Evolutionary conservation across 192 early-diverging fungal genomes (phyloP).

Genomic region (Rhizoclosmatium sp.): DNA sequence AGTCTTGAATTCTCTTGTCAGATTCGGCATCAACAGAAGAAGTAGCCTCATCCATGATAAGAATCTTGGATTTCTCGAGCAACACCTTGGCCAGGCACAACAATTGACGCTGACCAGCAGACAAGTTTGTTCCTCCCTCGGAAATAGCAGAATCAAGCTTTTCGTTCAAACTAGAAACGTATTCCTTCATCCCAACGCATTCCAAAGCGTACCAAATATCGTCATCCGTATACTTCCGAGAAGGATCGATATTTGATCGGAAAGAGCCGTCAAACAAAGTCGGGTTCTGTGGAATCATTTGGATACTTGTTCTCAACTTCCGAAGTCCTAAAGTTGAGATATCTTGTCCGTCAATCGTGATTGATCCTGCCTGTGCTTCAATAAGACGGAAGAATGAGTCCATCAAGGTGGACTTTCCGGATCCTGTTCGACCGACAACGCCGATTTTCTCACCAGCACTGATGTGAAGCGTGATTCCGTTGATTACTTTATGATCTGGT

Average conservation of each 20-base stretch:
- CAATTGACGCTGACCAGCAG: slow-evolving; percentile 81
- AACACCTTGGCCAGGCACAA: slow-evolving; percentile 48
- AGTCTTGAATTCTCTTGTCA: slow-evolving; percentile 42
- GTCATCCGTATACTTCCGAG: slow-evolving; percentile 64
- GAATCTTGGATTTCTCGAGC: slow-evolving; percentile 38
- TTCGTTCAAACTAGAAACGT: slow-evolving; percentile 34
- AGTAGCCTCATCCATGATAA: slow-evolving; percentile 56
- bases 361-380: slow-evolving; percentile 60
- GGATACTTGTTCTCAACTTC: slow-evolving; percentile 58
- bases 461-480: slow-evolving; percentile 72
- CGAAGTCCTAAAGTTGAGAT: slow-evolving; percentile 65
- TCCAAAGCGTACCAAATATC: slow-evolving; percentile 70
- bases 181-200: slow-evolving; percentile 51
- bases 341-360: slow-evolving; percentile 71
- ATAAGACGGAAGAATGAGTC: slow-evolving; percentile 71
- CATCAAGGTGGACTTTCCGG: slow-evolving; percentile 75
- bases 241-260: slow-evolving; percentile 76
- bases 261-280: slow-evolving; percentile 64
- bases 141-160: slow-evolving; percentile 71
- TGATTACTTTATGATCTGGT: slow-evolving; percentile 67
- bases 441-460: slow-evolving; percentile 80
- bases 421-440: slow-evolving; percentile 84
- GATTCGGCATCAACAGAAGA: slow-evolving; percentile 43
- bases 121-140: slow-evolving; percentile 70
- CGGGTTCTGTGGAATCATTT: slow-evolving; percentile 69